phyloP scores from a whole-genome alignment of 371 early-diverging fungal species.

The Lichtheimia ornata region DNA sequence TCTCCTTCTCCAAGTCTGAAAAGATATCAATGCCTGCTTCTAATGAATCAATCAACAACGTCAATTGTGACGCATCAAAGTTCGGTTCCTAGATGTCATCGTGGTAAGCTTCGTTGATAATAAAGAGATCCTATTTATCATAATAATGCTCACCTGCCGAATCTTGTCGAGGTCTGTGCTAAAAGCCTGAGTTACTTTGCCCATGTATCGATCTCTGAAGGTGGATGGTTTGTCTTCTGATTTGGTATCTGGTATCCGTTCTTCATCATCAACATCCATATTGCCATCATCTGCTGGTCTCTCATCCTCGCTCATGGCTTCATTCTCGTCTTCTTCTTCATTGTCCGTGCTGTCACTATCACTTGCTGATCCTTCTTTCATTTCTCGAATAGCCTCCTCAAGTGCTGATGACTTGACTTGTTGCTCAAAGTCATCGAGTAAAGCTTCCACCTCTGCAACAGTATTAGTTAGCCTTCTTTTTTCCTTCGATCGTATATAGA shows the following conservation, averaged over 20 bases:
- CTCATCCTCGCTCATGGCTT: constrained; percentile 13
- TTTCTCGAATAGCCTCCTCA: constrained; percentile 29
- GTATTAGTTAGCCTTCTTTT: neutral
- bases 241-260: constrained; percentile 14
- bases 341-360: constrained; percentile 32
- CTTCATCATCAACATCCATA: constrained; percentile 15
- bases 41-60: constrained; percentile 46
- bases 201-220: constrained; percentile 47
- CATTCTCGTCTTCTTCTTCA: constrained; percentile 16
- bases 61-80: constrained; percentile 31
- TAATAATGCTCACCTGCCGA: constrained; percentile 34
- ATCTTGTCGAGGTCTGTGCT: constrained; percentile 46
- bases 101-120: too few relatives aligned
- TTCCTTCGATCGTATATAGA: neutral
- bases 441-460: neutral
- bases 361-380: constrained; percentile 9
- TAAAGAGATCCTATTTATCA: too few relatives aligned
- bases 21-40: constrained; percentile 52
- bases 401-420: constrained; percentile 34
- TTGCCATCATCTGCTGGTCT: constrained; percentile 12
- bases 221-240: constrained; percentile 10
- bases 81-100: constrained; percentile 34
- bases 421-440: constrained; percentile 47
- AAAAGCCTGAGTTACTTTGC: constrained; percentile 44
- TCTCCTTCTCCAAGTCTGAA: constrained; percentile 41